Base-by-base conservation (phyloP, 805 yeast genomes). In the Clavispora phyllophila region DNA sequence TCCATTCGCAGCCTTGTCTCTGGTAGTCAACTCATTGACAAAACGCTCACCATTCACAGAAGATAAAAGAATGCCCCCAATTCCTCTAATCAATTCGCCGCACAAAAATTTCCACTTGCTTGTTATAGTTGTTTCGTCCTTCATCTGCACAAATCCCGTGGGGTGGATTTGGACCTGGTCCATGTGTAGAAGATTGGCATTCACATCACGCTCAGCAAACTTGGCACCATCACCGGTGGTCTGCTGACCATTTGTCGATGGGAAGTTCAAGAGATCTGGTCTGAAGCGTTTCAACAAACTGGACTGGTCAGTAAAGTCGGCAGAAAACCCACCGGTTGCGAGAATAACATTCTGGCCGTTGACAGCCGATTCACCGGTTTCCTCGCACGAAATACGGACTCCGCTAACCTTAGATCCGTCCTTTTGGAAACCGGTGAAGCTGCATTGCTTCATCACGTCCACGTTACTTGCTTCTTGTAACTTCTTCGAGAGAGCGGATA, bases 161-260 rank as follows among this genome's bases (percentile, higher is more conserved):
- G 84, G 84, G 53, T 79, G 84, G 9, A 79, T 68, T 58, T 79
- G 85, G 17, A 79, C 61, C 50, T 78, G 73, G 37, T 76, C 76
- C 82, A 79, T 78, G 51, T 78, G 78, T 13, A 77, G 67, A 46
- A 78, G 58, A 8, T 68, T 62, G 7, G 78, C 83, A 31, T 74
- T 74, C 31, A 72, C 52, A 15, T 62, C 68, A 17, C 60, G 36
- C 23, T 60, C 65, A n/a, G 78, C 64, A n/a, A 78, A 55, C 23
- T 63, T 60, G 36, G 75, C 80, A 4, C 84, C 82, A 54, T 79
- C 84, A 15, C 85, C 85, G 0, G 78, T 63, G 1, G 83, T 77
- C 50, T 71, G 75, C 20, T 59, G 60, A 22, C 81, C 79, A 55
- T 79, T 79, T 1, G 84, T 78, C 37, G 80, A 75, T 23, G 85